These are phyloP conservation scores for Vaccinium vitisidaea DNA, from an alignment of 148 eudicot species.

Conservation along the genomic window DNA sequence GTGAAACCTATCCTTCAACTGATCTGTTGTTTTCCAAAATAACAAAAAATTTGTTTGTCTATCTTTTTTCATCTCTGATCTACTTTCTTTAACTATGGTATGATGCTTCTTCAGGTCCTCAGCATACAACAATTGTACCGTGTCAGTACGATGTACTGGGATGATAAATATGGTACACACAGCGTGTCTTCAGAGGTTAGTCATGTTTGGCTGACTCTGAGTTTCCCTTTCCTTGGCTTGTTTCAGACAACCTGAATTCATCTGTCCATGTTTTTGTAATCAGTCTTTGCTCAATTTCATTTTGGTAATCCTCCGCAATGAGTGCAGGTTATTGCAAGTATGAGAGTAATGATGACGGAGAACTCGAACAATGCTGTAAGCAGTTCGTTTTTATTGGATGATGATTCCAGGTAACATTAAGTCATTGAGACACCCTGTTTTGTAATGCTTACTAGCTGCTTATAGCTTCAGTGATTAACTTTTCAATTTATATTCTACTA, in stretches of 20 bases:
- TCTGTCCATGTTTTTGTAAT: neutral
- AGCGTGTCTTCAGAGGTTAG: constrained; percentile 93
- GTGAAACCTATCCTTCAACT: constrained; percentile 19
- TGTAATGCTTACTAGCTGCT: neutral
- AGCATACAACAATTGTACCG: constrained; percentile 94
- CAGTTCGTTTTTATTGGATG: constrained; percentile 94
- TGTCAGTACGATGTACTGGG: constrained; percentile 99
- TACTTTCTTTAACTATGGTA: neutral
- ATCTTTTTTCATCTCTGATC: neutral
- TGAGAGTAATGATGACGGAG: constrained; percentile 96
- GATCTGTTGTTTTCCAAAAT: neutral
- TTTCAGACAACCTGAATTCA: neutral
- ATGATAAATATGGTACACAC: constrained; percentile 85
- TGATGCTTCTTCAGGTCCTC: constrained; percentile 58
- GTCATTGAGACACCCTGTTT: constrained; percentile 20
- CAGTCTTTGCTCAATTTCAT: neutral
- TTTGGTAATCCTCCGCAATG: neutral
- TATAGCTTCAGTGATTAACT: neutral
- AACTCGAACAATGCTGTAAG: constrained; percentile 88
- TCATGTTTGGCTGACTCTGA: constrained; percentile 10
- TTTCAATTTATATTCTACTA: neutral
- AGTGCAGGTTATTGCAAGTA: constrained; percentile 82
- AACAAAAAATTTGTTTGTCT: neutral
- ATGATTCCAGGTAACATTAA: constrained; percentile 67
- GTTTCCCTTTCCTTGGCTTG: neutral